Evolutionary conservation across 106 monocot species (phyloP).

Genomic region (Acanthochlamys bracteata): DNA sequence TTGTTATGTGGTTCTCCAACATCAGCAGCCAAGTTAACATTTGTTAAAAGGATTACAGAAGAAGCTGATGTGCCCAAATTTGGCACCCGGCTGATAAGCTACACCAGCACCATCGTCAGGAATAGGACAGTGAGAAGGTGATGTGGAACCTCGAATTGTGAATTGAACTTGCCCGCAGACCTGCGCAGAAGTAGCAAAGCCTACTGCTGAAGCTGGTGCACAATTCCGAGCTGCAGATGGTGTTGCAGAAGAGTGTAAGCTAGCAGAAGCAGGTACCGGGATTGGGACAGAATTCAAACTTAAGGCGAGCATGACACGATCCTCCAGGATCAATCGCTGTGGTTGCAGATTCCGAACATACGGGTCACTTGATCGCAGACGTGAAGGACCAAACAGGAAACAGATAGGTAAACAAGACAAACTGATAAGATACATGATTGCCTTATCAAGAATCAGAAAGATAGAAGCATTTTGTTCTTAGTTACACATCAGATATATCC

Average conservation of each 20-base stretch:
- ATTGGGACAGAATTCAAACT: neutral
- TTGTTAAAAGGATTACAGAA: neutral
- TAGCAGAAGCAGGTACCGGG: neutral
- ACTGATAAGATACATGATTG: neutral
- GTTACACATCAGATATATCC: neutral
- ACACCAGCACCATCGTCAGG: neutral
- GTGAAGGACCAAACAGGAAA: neutral
- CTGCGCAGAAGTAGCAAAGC: neutral
- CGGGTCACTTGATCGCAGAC: constrained; percentile 23
- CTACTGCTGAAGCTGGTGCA: neutral
- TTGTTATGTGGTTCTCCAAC: neutral
- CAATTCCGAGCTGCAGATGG: neutral
- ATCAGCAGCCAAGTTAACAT: neutral
- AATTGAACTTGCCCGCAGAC: neutral
- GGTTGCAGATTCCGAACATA: constrained; percentile 14
- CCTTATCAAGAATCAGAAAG: neutral
- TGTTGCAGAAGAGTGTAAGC: neutral
- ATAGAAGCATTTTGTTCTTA: neutral
- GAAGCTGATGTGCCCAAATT: neutral
- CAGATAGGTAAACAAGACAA: neutral
- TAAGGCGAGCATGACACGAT: constrained; percentile 3
- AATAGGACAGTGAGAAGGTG: neutral
- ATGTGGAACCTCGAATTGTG: neutral
- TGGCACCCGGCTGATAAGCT: neutral
- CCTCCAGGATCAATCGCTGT: constrained; percentile 17